phyloP scores from a whole-genome alignment of 2,329 filamentous ascomycete species.

The Microascus cirrosus region DNA sequence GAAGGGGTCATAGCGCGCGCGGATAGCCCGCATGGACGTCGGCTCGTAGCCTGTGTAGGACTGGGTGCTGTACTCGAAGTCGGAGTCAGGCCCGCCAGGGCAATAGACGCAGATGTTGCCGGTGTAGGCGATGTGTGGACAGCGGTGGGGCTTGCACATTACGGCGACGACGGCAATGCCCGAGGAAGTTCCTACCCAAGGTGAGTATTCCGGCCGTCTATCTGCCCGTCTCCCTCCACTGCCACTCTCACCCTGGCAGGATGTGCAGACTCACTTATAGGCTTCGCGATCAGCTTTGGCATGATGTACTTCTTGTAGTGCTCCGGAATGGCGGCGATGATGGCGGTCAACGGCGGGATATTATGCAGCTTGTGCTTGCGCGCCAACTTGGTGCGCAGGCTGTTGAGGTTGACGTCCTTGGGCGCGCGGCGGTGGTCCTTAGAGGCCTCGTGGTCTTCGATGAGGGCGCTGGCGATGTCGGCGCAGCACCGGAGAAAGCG shows the following conservation, averaged over 20 bases:
- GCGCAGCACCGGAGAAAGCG: slow-evolving; percentile 89
- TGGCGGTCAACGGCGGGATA: slow-evolving; percentile 86
- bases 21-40: slow-evolving; percentile 95
- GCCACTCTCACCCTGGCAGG: neutral
- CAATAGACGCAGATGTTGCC: slow-evolving; percentile 99
- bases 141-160: slow-evolving; percentile 98
- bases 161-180: slow-evolving; percentile 97
- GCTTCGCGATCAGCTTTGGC: slow-evolving; percentile 92
- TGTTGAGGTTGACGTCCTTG: slow-evolving; percentile 88
- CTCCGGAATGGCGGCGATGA: slow-evolving; percentile 97
- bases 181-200: slow-evolving; percentile 66
- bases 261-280: slow-evolving; percentile 53
- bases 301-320: slow-evolving; percentile 99
- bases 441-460: slow-evolving; percentile 83
- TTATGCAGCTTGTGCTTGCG: slow-evolving; percentile 87
- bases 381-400: slow-evolving; percentile 71
- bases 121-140: slow-evolving; percentile 95
- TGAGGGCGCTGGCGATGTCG: slow-evolving; percentile 86
- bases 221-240: neutral
- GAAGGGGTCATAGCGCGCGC: slow-evolving; percentile 93
- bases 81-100: slow-evolving; percentile 91
- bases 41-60: slow-evolving; percentile 98
- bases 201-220: neutral
- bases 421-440: slow-evolving; percentile 61
- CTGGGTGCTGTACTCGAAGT: slow-evolving; percentile 98